Conservation (phyloP, 345 rosid genomes). For the Euphorbia tirucalli region DNA sequence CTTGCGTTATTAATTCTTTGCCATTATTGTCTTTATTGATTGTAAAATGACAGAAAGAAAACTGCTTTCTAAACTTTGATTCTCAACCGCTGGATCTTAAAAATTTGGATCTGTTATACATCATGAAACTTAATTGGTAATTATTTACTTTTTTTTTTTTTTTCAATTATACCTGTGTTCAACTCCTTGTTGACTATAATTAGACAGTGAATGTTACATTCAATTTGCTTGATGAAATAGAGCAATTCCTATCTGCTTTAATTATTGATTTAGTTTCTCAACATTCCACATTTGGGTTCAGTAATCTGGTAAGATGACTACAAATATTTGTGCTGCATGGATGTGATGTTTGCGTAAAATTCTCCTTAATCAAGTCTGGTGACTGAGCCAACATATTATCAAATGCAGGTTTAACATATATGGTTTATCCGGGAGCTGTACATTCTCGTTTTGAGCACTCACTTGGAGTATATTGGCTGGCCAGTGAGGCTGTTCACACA, state of each 20-base stretch:
- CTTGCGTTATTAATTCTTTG: not conserved
- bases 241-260: not conserved
- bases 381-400: not conserved
- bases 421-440: conserved; percentile 36
- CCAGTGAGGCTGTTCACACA: conserved; percentile 24
- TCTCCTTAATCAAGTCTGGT: not conserved
- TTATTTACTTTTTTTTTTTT: not conserved
- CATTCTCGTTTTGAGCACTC: conserved; percentile 39
- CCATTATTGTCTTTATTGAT: not conserved
- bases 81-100: not conserved
- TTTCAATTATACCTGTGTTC: not conserved
- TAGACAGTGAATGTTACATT: not conserved
- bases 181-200: not conserved
- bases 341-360: not conserved
- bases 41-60: not conserved
- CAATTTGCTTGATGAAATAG: not conserved
- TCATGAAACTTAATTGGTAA: not conserved
- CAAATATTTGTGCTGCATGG: not conserved
- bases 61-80: not conserved
- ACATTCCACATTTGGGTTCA: not conserved
- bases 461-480: conserved; percentile 30
- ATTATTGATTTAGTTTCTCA: not conserved
- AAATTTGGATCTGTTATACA: not conserved
- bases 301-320: not conserved
- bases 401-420: conserved; percentile 28